phyloP scores from a whole-genome alignment of 2,329 filamentous ascomycete species.

The Graphilbum sp. region DNA sequence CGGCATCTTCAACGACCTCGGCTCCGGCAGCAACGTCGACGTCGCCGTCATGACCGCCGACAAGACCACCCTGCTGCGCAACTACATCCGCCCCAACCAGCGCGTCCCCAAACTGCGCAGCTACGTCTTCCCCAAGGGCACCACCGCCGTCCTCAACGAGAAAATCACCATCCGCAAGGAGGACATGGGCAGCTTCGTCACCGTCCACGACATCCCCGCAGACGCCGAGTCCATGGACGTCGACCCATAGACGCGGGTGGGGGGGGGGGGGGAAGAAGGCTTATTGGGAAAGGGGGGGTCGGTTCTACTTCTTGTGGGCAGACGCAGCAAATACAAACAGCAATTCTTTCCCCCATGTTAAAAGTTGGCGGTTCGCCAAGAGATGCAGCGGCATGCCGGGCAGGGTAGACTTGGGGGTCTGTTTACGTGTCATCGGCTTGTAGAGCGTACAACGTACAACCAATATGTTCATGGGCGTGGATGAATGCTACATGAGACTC shows the following conservation, averaged over 20 bases:
- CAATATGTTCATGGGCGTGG: too few relatives aligned
- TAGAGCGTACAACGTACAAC: too few relatives aligned
- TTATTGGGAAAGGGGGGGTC: background rate
- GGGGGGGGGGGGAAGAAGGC: slow-evolving; percentile 10
- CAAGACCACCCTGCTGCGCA: slow-evolving; percentile 85
- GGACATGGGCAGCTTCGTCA: slow-evolving; percentile 87
- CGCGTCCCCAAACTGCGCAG: slow-evolving; percentile 81
- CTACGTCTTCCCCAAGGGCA: slow-evolving; percentile 79
- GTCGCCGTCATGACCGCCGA: slow-evolving; percentile 89
- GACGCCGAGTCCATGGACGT: slow-evolving; percentile 53
- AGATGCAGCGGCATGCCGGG: too few relatives aligned
- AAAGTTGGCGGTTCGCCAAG: too few relatives aligned
- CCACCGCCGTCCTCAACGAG: slow-evolving; percentile 91
- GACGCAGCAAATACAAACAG: too few relatives aligned
- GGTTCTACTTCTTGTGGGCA: too few relatives aligned
- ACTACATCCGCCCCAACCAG: slow-evolving; percentile 87
- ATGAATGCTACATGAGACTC: too few relatives aligned
- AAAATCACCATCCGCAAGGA: slow-evolving; percentile 78
- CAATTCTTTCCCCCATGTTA: too few relatives aligned
- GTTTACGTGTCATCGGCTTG: too few relatives aligned
- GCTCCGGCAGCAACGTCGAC: slow-evolving; percentile 93
- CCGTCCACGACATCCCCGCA: slow-evolving; percentile 59
- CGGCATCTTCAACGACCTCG: slow-evolving; percentile 97
- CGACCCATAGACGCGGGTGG: slow-evolving; percentile 34
- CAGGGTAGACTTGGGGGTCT: too few relatives aligned